A percentile compares a stretch with the other conserved stretches of the same genome.
Evolutionary conservation across 371 early-diverging fungal genomes (phyloP).

Genomic region (Paraphysoderma sedebokerense): DNA sequence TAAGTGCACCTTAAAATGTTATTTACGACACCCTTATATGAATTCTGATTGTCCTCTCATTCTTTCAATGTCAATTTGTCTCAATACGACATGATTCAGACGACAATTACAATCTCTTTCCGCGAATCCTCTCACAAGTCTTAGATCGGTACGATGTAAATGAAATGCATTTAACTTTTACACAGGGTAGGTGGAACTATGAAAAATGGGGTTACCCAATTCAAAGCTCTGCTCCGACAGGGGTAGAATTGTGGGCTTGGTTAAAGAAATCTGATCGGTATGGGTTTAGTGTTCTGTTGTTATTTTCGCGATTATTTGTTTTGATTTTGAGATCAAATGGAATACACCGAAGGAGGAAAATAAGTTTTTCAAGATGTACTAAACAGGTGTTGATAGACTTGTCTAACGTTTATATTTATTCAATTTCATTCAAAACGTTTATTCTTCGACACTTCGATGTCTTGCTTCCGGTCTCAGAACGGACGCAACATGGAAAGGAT

Average conservation of each 20-base stretch:
- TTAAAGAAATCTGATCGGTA: constrained; percentile 32
- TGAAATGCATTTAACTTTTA: constrained; percentile 69
- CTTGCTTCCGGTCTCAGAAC: too few relatives aligned
- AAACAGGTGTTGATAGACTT: too few relatives aligned
- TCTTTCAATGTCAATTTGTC: not conserved
- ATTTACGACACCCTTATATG: not conserved
- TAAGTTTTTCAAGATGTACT: too few relatives aligned
- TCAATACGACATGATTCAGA: constrained; percentile 23
- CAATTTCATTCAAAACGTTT: too few relatives aligned
- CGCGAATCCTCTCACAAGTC: constrained; percentile 72
- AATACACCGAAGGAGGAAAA: too few relatives aligned
- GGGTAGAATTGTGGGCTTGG: constrained; percentile 69
- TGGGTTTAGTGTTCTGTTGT: not conserved
- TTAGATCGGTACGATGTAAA: constrained; percentile 48
- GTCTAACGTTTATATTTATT: too few relatives aligned
- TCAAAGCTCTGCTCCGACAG: constrained; percentile 25
- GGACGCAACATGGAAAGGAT: constrained; percentile 54
- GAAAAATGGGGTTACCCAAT: constrained; percentile 56
- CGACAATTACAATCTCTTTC: constrained; percentile 54
- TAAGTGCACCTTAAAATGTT: not conserved
- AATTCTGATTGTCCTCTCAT: not conserved
- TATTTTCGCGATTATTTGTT: not conserved
- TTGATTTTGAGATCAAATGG: not conserved
- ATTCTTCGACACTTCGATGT: too few relatives aligned
- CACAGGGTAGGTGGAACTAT: constrained; percentile 77